These are phyloP conservation scores for Naganishia antarctica DNA, from an alignment of 768 basidiomycete species.

Conservation along the genomic window DNA sequence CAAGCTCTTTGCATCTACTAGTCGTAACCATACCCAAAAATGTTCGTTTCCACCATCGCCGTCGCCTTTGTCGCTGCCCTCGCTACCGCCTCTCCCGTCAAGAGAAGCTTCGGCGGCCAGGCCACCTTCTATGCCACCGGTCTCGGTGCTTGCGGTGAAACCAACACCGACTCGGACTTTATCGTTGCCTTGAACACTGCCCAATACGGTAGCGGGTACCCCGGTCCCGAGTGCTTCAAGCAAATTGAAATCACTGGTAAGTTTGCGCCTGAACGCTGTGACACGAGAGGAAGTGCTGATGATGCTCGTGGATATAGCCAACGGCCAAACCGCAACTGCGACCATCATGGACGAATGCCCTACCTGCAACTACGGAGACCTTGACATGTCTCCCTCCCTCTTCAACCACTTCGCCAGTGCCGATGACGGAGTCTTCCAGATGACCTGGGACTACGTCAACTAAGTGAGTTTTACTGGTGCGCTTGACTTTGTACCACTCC, in stretches of 20 bases:
- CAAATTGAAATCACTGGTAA: constrained; percentile 61
- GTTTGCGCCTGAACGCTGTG: too few relatives aligned
- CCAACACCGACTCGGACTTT: constrained; percentile 46
- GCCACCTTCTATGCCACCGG: constrained; percentile 52
- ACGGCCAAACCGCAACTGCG: too few relatives aligned
- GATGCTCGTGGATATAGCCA: too few relatives aligned
- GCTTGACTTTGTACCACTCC: too few relatives aligned
- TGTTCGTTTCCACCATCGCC: constrained; percentile 18
- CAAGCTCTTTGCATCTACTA: neutral
- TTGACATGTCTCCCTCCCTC: constrained; percentile 66
- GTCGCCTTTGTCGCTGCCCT: constrained; percentile 4
- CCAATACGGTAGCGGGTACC: constrained; percentile 61
- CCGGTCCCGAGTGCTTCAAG: constrained; percentile 63
- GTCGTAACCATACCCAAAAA: neutral
- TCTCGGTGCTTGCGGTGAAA: constrained; percentile 53
- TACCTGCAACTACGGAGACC: constrained; percentile 61
- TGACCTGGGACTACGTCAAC: constrained; percentile 28
- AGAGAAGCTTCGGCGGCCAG: constrained; percentile 34
- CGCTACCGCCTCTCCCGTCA: constrained; percentile 24
- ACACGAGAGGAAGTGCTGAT: too few relatives aligned
- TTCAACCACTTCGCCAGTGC: constrained; percentile 53
- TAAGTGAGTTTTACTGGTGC: constrained; percentile 14
- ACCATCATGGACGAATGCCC: constrained; percentile 67
- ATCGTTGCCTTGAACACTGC: constrained; percentile 50
- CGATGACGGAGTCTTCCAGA: constrained; percentile 22